Conservation (phyloP, 805 yeast species). For the Metschnikowia lunata region DNA sequence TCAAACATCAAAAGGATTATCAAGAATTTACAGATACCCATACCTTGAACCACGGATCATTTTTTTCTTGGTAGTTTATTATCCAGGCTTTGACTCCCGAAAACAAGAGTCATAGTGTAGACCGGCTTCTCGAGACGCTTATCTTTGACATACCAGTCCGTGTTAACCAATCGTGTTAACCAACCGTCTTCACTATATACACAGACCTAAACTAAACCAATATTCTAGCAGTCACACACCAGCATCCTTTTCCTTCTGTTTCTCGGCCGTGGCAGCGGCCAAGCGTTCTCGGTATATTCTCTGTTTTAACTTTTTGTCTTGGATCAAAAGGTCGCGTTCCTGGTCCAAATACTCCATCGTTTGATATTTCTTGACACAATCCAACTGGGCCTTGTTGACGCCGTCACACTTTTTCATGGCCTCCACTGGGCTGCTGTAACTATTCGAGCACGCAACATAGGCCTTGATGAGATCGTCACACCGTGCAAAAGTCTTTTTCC, state of each 20-base stretch:
- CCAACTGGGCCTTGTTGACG: constrained; percentile 54
- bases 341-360: constrained; percentile 60
- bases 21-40: no score
- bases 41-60: no score
- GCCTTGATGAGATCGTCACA: constrained; percentile 65
- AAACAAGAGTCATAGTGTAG: no score
- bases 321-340: constrained; percentile 61
- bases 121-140: no score
- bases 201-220: no score
- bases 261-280: constrained; percentile 12
- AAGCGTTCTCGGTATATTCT: constrained; percentile 15
- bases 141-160: no score
- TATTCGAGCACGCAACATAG: constrained; percentile 63
- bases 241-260: neutral
- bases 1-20: no score
- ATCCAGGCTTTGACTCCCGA: no score
- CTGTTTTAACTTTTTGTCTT: constrained; percentile 47
- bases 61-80: no score
- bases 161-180: no score
- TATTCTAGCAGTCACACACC: no score
- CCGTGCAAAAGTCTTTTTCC: constrained; percentile 55
- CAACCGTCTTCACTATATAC: no score
- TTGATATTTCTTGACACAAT: constrained; percentile 61
- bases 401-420: constrained; percentile 63
- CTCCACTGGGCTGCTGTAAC: constrained; percentile 51